Evolutionary conservation across 306 rosid species (phyloP).

Genomic region (Rosa multiflora): DNA sequence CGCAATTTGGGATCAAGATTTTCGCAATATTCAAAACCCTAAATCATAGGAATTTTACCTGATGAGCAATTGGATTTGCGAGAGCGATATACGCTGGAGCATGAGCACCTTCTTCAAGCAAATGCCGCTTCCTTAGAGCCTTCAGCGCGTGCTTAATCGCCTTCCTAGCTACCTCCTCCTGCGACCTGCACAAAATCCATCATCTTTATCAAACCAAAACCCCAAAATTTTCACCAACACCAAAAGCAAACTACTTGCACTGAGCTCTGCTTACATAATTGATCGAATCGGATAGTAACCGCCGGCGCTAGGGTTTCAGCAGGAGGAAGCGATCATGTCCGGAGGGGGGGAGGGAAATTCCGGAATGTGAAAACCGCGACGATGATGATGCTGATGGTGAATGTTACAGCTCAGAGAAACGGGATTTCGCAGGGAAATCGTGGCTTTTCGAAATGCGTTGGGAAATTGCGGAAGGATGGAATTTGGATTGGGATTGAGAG

Average conservation of each 20-base stretch:
- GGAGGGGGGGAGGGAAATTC: not conserved
- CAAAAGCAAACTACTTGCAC: not conserved
- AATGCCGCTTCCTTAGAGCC: slow-evolving; percentile 83
- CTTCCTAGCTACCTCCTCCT: slow-evolving; percentile 44
- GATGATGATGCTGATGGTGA: not conserved
- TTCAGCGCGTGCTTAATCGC: slow-evolving; percentile 82
- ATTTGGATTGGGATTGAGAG: not conserved
- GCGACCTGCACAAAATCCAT: slow-evolving; percentile 35
- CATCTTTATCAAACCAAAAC: not conserved
- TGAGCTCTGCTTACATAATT: slow-evolving; percentile 27
- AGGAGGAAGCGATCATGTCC: slow-evolving; percentile 3
- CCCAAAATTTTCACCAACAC: not conserved
- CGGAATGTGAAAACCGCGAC: not conserved
- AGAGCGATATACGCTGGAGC: slow-evolving; percentile 79
- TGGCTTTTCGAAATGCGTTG: too few relatives aligned
- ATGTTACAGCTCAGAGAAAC: not conserved
- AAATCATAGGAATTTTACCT: slow-evolving; percentile 33
- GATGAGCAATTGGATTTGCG: slow-evolving; percentile 62
- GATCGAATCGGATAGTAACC: slow-evolving; percentile 12
- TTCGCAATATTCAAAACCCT: slow-evolving; percentile 6
- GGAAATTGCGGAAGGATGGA: not conserved
- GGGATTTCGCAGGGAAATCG: not conserved
- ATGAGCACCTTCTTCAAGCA: slow-evolving; percentile 96
- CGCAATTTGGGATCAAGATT: too few relatives aligned
- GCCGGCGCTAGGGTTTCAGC: slow-evolving; percentile 22